phyloP scores from a whole-genome alignment of 768 basidiomycete genomes.

The Chalciporus piperatus region DNA sequence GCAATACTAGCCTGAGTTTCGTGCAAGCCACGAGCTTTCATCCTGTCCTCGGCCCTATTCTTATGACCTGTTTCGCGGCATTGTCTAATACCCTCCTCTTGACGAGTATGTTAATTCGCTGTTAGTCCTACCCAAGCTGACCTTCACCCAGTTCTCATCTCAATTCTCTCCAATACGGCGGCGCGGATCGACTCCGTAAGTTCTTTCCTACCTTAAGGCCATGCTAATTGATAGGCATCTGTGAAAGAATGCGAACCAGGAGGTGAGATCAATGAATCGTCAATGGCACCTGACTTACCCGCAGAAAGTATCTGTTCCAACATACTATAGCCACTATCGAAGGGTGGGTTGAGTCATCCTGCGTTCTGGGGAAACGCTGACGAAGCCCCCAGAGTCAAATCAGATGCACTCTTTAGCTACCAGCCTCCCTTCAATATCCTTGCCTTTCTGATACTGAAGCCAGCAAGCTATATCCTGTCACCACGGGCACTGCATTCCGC shows the following conservation, averaged over 20 bases:
- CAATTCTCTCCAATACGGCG: conserved; percentile 88
- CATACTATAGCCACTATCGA: conserved; percentile 84
- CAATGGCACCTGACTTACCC: conserved; percentile 12
- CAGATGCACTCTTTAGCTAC: conserved; percentile 88
- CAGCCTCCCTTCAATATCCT: conserved; percentile 87
- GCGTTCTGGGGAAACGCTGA: conserved; percentile 5
- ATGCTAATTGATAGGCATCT: not conserved
- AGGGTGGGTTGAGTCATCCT: conserved; percentile 48
- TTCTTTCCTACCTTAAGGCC: not conserved
- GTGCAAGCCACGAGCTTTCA: conserved; percentile 57
- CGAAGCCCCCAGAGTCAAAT: conserved; percentile 60
- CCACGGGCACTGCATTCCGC: conserved; percentile 77
- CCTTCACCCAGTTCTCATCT: conserved; percentile 58
- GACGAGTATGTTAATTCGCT: conserved; percentile 55
- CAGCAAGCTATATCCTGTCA: conserved; percentile 69
- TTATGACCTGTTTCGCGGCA: conserved; percentile 80
- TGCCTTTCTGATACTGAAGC: conserved; percentile 78
- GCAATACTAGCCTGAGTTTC: conserved; percentile 66
- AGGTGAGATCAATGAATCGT: conserved; percentile 35
- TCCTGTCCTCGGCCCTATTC: conserved; percentile 69
- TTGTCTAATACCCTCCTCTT: conserved; percentile 75
- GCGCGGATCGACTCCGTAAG: conserved; percentile 66
- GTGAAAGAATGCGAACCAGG: conserved; percentile 55
- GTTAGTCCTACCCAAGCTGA: conserved; percentile 5
- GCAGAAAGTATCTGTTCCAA: conserved; percentile 78